These are phyloP conservation scores for Alternaria sp. DNA, from an alignment of 2,329 filamentous ascomycete genomes.

Conservation along the genomic window DNA sequence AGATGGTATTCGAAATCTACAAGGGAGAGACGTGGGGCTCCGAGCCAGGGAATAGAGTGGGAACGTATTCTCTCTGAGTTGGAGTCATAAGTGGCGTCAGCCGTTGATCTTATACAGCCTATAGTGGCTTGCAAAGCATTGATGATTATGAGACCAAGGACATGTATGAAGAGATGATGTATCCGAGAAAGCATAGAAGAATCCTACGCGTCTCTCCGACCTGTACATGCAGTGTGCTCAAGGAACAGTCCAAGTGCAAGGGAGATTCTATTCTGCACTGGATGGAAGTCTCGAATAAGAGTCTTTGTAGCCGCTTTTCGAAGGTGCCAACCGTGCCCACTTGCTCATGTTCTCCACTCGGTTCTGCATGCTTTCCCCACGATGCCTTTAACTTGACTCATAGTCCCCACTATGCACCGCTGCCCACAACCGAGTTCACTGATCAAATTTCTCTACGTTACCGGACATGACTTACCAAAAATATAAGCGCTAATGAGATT, in stretches of 20 bases:
- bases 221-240: neutral
- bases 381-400: conserved; percentile 5
- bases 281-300: neutral
- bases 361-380: neutral
- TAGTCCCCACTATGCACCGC: neutral
- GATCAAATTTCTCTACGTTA: neutral
- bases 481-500: too few relatives aligned
- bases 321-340: neutral
- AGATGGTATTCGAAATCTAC: neutral
- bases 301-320: neutral
- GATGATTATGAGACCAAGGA: neutral
- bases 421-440: neutral
- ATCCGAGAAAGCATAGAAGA: neutral
- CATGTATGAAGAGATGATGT: neutral
- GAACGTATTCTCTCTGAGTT: neutral
- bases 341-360: neutral
- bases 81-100: neutral
- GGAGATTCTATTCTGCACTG: neutral
- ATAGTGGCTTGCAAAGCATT: neutral
- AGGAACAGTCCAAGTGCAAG: neutral
- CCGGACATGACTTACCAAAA: too few relatives aligned
- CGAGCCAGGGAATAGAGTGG: neutral
- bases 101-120: neutral
- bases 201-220: neutral
- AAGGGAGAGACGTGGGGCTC: neutral